Evolutionary conservation across 495 filamentous ascomycete species (phyloP).

Genomic region (Annulohypoxylon nitens): DNA sequence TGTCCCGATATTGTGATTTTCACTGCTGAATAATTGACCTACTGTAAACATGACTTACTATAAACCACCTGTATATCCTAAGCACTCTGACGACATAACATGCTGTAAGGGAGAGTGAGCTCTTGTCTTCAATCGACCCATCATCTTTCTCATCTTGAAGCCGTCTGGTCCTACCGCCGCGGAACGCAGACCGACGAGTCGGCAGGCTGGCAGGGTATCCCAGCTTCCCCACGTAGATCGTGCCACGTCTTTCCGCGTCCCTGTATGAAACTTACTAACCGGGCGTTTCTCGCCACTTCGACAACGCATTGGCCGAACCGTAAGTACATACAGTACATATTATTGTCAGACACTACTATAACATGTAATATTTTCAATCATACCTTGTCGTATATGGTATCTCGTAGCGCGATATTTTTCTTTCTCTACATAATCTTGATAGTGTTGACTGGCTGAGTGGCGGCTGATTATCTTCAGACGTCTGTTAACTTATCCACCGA

Average conservation of each 20-base stretch:
- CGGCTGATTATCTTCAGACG: conserved; percentile 7
- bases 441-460: neutral
- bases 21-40: conserved; percentile 7
- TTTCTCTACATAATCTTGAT: conserved; percentile 6
- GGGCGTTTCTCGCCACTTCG: conserved; percentile 1
- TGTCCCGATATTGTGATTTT: conserved; percentile 14
- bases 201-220: conserved; percentile 31
- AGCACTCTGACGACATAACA: neutral
- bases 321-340: neutral
- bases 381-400: conserved; percentile 17
- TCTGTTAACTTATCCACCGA: neutral
- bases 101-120: conserved; percentile 9
- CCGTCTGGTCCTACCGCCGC: neutral
- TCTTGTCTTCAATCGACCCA: conserved; percentile 11
- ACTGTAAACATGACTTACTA: conserved; percentile 13
- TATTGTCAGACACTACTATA: neutral
- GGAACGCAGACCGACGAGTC: conserved; percentile 17
- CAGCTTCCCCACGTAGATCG: conserved; percentile 40
- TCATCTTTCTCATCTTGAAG: conserved; percentile 7
- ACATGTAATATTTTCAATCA: neutral
- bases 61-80: neutral
- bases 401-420: conserved; percentile 25
- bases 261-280: conserved; percentile 18
- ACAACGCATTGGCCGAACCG: neutral
- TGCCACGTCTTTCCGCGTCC: conserved; percentile 42